Percentiles rank a stretch among this genome's conserved stretches.
phyloP scores from a whole-genome alignment of 768 basidiomycete genomes.

The Russula dissimulans region DNA sequence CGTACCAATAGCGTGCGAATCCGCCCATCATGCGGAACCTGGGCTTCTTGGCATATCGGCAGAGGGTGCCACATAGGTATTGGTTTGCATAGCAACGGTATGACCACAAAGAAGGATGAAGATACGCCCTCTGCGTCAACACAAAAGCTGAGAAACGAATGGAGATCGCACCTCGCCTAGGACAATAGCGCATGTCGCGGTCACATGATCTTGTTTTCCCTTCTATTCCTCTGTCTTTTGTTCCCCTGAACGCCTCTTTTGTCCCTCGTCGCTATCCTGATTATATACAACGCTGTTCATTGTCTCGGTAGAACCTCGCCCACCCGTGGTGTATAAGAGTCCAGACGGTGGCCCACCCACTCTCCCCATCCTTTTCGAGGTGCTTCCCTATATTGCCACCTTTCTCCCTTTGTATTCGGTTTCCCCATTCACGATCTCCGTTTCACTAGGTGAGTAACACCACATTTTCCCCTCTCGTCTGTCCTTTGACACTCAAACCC shows the following conservation, averaged over 20 bases:
- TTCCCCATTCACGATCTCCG: constrained; percentile 7
- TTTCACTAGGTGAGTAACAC: background rate
- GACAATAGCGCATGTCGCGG: constrained; percentile 17
- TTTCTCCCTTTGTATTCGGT: constrained; percentile 8
- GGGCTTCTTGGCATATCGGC: background rate
- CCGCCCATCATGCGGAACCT: background rate
- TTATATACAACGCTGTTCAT: constrained; percentile 20
- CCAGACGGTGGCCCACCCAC: background rate
- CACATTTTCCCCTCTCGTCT: background rate
- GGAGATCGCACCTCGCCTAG: background rate
- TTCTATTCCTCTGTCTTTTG: background rate
- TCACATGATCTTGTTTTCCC: constrained; percentile 22
- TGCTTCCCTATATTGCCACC: background rate
- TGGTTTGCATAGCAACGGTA: constrained; percentile 1
- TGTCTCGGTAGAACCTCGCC: constrained; percentile 22
- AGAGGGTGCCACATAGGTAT: background rate
- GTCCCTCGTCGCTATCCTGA: constrained; percentile 24
- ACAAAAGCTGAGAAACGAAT: background rate
- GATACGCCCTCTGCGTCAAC: background rate
- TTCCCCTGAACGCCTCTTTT: constrained; percentile 23
- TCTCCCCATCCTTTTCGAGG: constrained; percentile 10
- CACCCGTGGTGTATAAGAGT: constrained; percentile 25
- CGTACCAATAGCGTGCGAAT: background rate
- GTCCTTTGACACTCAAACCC: background rate
- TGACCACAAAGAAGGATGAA: background rate